Percentiles rank a stretch among this genome's conserved stretches.
These are phyloP conservation scores for Yarrowia sp. DNA, from an alignment of 805 yeast genomes.

Conservation along the genomic window DNA sequence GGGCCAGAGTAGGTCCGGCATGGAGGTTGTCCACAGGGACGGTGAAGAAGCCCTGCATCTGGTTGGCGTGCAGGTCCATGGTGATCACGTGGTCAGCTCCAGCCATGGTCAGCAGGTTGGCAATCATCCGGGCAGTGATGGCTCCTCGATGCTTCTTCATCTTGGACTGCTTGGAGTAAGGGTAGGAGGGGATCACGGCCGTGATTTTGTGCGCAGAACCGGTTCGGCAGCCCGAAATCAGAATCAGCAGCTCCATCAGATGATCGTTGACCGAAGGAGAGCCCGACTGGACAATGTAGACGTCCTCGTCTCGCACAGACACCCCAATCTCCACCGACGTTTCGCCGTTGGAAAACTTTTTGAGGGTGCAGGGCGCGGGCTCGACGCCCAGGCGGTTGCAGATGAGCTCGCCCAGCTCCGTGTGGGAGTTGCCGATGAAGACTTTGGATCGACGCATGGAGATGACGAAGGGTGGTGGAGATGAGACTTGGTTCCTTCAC, in stretches of 20 bases:
- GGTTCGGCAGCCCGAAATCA: slow-evolving; percentile 94
- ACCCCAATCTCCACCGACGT: slow-evolving; percentile 95
- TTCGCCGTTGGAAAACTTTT: slow-evolving; percentile 96
- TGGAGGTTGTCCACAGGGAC: slow-evolving; percentile 96
- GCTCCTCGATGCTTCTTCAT: slow-evolving; percentile 99
- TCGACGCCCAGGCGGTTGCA: slow-evolving; percentile 91
- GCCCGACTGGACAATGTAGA: slow-evolving; percentile 89
- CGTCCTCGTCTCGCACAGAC: slow-evolving; percentile 96
- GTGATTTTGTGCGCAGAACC: slow-evolving; percentile 98
- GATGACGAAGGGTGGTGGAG: slow-evolving; percentile 15
- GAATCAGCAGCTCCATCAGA: slow-evolving; percentile 92
- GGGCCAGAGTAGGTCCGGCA: slow-evolving; percentile 95
- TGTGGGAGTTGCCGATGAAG: slow-evolving; percentile 96
- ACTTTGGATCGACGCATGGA: slow-evolving; percentile 95
- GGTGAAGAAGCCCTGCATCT: slow-evolving; percentile 98
- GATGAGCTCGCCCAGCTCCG: slow-evolving; percentile 87
- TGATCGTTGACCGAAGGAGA: slow-evolving; percentile 88
- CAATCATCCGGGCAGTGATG: slow-evolving; percentile 96
- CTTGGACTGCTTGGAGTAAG: slow-evolving; percentile 95
- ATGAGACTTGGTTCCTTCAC: not conserved
- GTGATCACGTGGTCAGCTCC: slow-evolving; percentile 99
- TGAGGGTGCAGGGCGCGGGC: slow-evolving; percentile 89
- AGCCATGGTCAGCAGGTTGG: slow-evolving; percentile 93
- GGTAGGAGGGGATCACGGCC: slow-evolving; percentile 97
- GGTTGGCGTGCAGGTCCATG: slow-evolving; percentile 95